Evolutionary conservation across 2,329 filamentous ascomycete genomes (phyloP), one percentile per base, ranked within the genome.

Genomic region (Cyphellophora europaea): DNA sequence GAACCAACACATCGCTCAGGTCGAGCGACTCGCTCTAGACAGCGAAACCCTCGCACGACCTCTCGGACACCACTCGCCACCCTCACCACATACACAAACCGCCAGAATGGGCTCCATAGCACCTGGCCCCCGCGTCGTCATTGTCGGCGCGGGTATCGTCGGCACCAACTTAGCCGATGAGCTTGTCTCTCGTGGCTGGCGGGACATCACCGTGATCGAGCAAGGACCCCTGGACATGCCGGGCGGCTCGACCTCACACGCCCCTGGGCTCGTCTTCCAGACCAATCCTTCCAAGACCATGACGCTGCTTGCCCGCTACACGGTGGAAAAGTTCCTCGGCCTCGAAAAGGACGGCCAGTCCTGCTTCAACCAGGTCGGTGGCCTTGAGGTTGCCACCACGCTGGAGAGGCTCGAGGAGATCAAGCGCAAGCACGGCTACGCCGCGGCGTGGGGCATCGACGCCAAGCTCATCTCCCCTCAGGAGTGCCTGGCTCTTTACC

Each of bases 221-320:
- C 75, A 79, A 53, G 75, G 75, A 0, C 75, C 75, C 3, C 52
- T 79, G 43, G 57, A 63, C 38, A 70, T 79, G 65, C 75, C 75
- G 0, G 75, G 76, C 16, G 75, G 75, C 29, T 79, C 76, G 17
- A 79, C 76, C 5, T 79, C 74, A 5, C 75, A 79, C 43, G 75
- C 75, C 4, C 75, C 75, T 0, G 75, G 75, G 1, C 62, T 79
- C 3, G 74, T 79, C 0, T 79, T 77, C 47, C 74, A 79, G 49
- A 78, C 72, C 5, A 78, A 45, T 31, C 37, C 44, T 4, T 49
- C 46, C n/a, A 49, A 49, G 33, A 42, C 42, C 3, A 71, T 79
- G 71, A 74, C 67, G 4, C 52, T 62, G 3, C 66, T 79, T 34
- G 76, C 75, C 2, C 65, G 63, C 30, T 79, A 79, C 50, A 79